Percentiles rank a stretch among this genome's conserved stretches.
Conservation (phyloP, 2,329 filamentous ascomycete species). For the Penicillium aurantiogriseum region DNA sequence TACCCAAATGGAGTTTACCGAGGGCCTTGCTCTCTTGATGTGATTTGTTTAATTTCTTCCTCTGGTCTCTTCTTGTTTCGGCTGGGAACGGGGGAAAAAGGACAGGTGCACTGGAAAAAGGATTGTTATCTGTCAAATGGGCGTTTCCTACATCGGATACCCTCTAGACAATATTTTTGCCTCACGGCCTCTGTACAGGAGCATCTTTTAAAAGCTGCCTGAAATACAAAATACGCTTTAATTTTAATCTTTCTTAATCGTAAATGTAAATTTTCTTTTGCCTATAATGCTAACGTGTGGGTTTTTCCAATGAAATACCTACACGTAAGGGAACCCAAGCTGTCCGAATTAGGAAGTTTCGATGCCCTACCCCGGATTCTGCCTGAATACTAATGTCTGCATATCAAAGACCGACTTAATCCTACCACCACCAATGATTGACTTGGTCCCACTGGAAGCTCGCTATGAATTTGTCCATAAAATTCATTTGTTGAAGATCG, state of each 20-base stretch:
- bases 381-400: neutral
- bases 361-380: neutral
- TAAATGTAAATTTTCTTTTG: neutral
- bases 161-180: slow-evolving; percentile 12
- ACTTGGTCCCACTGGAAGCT: neutral
- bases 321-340: too few species aligned
- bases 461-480: neutral
- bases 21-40: slow-evolving; percentile 6
- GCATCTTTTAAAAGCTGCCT: slow-evolving; percentile 14
- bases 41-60: slow-evolving; percentile 13
- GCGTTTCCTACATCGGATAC: slow-evolving; percentile 1
- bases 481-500: neutral
- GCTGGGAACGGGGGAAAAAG: neutral
- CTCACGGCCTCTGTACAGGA: slow-evolving; percentile 24
- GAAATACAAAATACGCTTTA: slow-evolving; percentile 21
- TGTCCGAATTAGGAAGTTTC: neutral
- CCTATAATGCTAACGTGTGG: neutral
- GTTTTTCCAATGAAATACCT: neutral
- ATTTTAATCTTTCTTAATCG: neutral
- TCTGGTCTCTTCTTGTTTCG: slow-evolving; percentile 6
- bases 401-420: neutral
- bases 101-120: slow-evolving; percentile 4
- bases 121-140: slow-evolving; percentile 8
- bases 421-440: neutral
- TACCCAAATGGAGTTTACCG: slow-evolving; percentile 21